phyloP scores from a whole-genome alignment of 1,284 basidiomycete genomes.

The Irpex sp. region DNA sequence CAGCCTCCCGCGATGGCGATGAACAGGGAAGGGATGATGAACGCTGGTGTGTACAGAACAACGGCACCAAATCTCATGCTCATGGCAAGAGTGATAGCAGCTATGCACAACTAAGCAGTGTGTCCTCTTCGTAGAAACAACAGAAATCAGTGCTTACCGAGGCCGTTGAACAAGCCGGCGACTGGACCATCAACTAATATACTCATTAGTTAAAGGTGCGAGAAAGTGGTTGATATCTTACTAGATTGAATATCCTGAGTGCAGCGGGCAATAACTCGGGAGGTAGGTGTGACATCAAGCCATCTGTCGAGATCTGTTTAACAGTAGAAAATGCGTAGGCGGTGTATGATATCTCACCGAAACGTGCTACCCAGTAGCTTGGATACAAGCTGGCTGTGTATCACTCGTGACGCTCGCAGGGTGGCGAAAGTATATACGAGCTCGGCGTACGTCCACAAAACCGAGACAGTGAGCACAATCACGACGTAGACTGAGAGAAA shows the following conservation, averaged over 20 bases:
- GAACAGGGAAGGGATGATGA: conserved; percentile 31
- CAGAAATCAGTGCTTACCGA: too few relatives aligned
- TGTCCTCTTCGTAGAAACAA: too few relatives aligned
- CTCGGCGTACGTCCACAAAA: neutral
- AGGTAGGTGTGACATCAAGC: conserved; percentile 46
- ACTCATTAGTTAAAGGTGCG: too few relatives aligned
- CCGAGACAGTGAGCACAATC: conserved; percentile 1
- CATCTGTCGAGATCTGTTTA: conserved; percentile 1
- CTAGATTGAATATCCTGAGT: conserved; percentile 48
- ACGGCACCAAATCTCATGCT: conserved; percentile 39
- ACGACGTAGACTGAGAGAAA: conserved; percentile 9
- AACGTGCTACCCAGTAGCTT: conserved; percentile 52
- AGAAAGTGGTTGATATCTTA: conserved; percentile 7
- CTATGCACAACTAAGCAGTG: neutral
- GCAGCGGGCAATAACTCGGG: conserved; percentile 50
- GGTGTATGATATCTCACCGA: conserved; percentile 23
- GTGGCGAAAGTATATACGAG: conserved; percentile 30
- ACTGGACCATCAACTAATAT: conserved; percentile 1
- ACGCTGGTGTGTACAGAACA: conserved; percentile 38
- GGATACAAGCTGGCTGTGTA: conserved; percentile 53
- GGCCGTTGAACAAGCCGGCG: conserved; percentile 15
- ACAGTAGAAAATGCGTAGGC: neutral
- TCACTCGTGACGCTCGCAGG: conserved; percentile 47
- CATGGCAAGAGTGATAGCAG: conserved; percentile 21
- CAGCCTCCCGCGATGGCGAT: conserved; percentile 41